phyloP scores from a whole-genome alignment of 331 rosid genomes.

The Arachis monticola region DNA sequence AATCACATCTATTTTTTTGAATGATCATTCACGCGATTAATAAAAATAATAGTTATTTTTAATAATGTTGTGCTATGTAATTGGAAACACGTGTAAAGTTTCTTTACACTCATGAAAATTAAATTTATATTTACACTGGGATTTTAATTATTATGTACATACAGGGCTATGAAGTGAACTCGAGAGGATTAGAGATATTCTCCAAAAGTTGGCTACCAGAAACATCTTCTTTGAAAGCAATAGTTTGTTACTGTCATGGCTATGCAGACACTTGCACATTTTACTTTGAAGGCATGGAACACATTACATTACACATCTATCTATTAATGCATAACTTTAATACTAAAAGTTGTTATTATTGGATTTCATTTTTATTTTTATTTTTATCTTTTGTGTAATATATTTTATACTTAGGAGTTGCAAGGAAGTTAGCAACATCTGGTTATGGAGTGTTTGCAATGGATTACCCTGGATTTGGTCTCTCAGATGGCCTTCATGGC shows the following conservation, averaged over 20 bases:
- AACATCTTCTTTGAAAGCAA: conserved; percentile 62
- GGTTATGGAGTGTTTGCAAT: conserved; percentile 90
- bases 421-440: conserved; percentile 80
- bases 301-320: no score
- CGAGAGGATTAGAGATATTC: conserved; percentile 87
- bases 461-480: conserved; percentile 98
- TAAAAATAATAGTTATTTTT: no score
- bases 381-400: conserved; percentile 24
- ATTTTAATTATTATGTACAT: not conserved
- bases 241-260: conserved; percentile 93
- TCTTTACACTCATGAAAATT: no score
- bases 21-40: no score
- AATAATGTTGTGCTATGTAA: no score
- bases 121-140: no score
- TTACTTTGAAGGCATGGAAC: conserved; percentile 81
- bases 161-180: conserved; percentile 80
- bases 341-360: conserved; percentile 52
- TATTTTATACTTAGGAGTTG: conserved; percentile 64
- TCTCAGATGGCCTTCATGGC: conserved; percentile 94
- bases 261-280: conserved; percentile 98
- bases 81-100: no score
- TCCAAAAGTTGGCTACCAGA: conserved; percentile 90
- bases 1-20: no score
- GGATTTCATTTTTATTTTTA: conserved; percentile 37
- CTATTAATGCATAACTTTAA: conserved; percentile 34